Base-by-base conservation (phyloP, 495 filamentous ascomycete genomes). In the Evernia prunastri region DNA sequence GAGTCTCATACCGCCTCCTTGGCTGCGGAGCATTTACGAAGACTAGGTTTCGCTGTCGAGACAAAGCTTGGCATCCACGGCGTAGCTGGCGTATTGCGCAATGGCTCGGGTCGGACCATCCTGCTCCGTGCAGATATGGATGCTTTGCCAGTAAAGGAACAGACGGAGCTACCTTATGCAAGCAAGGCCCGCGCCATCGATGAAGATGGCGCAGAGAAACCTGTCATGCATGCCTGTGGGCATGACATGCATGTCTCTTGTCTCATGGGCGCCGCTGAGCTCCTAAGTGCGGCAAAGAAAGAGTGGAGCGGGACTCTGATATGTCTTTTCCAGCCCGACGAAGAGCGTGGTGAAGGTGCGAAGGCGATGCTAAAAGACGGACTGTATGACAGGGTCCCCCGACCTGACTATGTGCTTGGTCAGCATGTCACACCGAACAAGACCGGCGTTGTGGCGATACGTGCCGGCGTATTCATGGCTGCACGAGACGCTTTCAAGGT, bases 201-300 rank as follows among this genome's bases (percentile, higher is more conserved):
- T 66, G 65, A 64, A 8, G 72, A 81, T 27, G 84, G 84, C 4
- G 60, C 68, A 0, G 71, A 74, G 53, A 76, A 77, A 51, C 81
- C 82, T 0, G 83, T 86, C 1, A 87, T 87, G 85, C 86, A 88
- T 70, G 84, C 86, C 37, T 87, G 85, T 71, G 86, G 86, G 1
- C 86, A 89, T 63, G 86, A 89, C 66, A 80, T 83, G 66, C 85
- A 89, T 68, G 76, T 86, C 15, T 72, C 42, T 4, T 69, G 67
- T 20, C 72, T 87, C 18, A 72, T 87, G 49, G 84, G 77, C 3
- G 76, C 78, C 3, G 78, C 84, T 0, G 69, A 73, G 40, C 71
- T 81, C 0, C 70, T 88, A 20, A 60, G 71, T 31, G 56, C 66
- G 10, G 75, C 78, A 2, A 74, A 72, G 15, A 66, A 74, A 0